A percentile compares a stretch with the other conserved stretches of the same genome.
phyloP scores from a whole-genome alignment of 1,139 yeast species.

The Pichia norvegensis region DNA sequence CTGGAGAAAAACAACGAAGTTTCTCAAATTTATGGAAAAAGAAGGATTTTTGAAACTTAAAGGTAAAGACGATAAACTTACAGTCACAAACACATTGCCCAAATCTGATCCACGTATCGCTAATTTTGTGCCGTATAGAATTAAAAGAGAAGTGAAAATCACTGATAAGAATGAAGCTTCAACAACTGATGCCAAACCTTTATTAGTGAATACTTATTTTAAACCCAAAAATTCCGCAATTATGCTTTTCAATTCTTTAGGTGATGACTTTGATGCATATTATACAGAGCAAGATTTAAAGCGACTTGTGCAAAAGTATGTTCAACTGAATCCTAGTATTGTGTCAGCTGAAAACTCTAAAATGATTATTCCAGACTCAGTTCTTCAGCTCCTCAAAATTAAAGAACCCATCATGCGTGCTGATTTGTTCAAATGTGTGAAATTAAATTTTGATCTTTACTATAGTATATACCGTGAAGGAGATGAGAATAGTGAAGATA shows the following conservation, averaged over 20 bases:
- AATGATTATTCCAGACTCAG: slow-evolving; percentile 47
- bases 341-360: slow-evolving; percentile 41
- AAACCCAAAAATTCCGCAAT: slow-evolving; percentile 49
- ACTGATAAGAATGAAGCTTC: slow-evolving; percentile 4
- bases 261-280: slow-evolving; percentile 31
- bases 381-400: slow-evolving; percentile 25
- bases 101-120: slow-evolving; percentile 41
- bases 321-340: slow-evolving; percentile 39
- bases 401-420: slow-evolving; percentile 35
- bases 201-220: slow-evolving; percentile 38
- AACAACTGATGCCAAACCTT: slow-evolving; percentile 19
- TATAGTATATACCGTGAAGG: slow-evolving; percentile 51
- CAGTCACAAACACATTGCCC: slow-evolving; percentile 45
- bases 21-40: slow-evolving; percentile 78
- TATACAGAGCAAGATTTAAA: slow-evolving; percentile 53
- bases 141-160: slow-evolving; percentile 26
- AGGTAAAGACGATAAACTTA: slow-evolving; percentile 72
- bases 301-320: slow-evolving; percentile 45
- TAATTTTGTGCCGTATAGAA: slow-evolving; percentile 57
- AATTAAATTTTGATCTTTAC: slow-evolving; percentile 22
- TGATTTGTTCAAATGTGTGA: slow-evolving; percentile 29
- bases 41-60: slow-evolving; percentile 54
- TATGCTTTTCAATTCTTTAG: slow-evolving; percentile 42
- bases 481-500: slow-evolving; percentile 24
- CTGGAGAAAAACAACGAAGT: slow-evolving; percentile 85